phyloP scores from a whole-genome alignment of 257 asterid species.

The Nicotiana knightiana region DNA sequence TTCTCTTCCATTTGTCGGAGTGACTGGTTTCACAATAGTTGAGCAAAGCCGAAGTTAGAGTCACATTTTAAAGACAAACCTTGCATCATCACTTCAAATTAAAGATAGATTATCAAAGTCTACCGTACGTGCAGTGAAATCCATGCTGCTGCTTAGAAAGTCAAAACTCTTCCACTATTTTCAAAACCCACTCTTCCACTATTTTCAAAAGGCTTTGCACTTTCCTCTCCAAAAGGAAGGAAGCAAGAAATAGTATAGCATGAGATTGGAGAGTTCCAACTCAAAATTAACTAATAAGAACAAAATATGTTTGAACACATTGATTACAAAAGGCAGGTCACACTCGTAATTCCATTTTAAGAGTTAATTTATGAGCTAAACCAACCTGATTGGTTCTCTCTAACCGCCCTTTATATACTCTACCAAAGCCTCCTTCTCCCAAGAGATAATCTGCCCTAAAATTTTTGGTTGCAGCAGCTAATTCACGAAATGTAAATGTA shows the following conservation, averaged over 20 bases:
- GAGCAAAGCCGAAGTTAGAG: background rate
- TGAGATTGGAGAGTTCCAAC: background rate
- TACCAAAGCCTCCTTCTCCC: constrained; percentile 95
- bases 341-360: background rate
- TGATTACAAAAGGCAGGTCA: background rate
- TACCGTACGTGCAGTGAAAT: background rate
- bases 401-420: constrained; percentile 69
- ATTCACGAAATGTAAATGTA: constrained; percentile 81
- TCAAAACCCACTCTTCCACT: background rate
- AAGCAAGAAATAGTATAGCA: background rate
- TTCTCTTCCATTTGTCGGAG: background rate
- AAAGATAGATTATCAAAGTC: background rate
- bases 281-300: background rate
- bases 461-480: constrained; percentile 84
- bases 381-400: constrained; percentile 77
- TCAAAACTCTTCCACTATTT: background rate
- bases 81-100: background rate
- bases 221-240: background rate
- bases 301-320: background rate
- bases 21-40: background rate
- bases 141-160: background rate
- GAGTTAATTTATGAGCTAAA: background rate
- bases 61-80: background rate
- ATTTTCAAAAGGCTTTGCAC: background rate
- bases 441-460: constrained; percentile 81